A percentile compares a stretch with the other conserved stretches of the same genome.
Evolutionary conservation across 805 yeast species (phyloP).

Genomic region (Kodamaea laetipori): DNA sequence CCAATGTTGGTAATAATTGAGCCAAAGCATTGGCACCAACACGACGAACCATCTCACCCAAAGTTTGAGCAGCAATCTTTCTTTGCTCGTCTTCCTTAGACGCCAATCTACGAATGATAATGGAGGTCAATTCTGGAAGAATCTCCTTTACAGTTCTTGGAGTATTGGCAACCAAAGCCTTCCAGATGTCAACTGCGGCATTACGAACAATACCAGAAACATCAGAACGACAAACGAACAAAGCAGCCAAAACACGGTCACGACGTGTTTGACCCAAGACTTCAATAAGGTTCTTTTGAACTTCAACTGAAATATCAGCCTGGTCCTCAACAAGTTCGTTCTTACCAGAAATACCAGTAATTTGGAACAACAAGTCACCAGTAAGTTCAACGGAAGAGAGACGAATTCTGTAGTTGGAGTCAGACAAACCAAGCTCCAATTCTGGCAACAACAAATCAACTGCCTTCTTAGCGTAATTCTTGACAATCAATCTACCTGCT

Average conservation of each 20-base stretch:
- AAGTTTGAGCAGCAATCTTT: constrained; percentile 85
- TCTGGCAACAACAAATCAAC: constrained; percentile 93
- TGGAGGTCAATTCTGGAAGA: constrained; percentile 75
- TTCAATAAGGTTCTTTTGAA: constrained; percentile 66
- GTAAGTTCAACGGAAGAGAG: constrained; percentile 92
- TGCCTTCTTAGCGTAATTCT: constrained; percentile 88
- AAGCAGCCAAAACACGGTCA: constrained; percentile 79
- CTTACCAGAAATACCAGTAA: constrained; percentile 85
- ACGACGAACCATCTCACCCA: constrained; percentile 92
- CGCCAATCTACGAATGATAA: constrained; percentile 81
- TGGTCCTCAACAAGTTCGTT: constrained; percentile 64
- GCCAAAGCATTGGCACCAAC: constrained; percentile 87
- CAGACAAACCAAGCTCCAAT: constrained; percentile 85
- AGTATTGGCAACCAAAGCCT: constrained; percentile 91
- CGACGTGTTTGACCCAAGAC: constrained; percentile 87
- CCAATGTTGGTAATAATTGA: constrained; percentile 82
- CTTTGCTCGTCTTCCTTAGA: constrained; percentile 78
- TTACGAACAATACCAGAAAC: constrained; percentile 82
- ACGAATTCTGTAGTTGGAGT: constrained; percentile 81
- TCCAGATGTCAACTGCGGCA: constrained; percentile 94
- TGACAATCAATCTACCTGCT: constrained; percentile 89
- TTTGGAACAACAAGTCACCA: constrained; percentile 91
- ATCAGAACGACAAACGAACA: constrained; percentile 94
- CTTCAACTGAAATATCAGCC: constrained; percentile 49
- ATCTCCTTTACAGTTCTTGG: constrained; percentile 94